Conservation (phyloP, 2,329 filamentous ascomycete genomes). For the Ceratocystis albifundus region DNA sequence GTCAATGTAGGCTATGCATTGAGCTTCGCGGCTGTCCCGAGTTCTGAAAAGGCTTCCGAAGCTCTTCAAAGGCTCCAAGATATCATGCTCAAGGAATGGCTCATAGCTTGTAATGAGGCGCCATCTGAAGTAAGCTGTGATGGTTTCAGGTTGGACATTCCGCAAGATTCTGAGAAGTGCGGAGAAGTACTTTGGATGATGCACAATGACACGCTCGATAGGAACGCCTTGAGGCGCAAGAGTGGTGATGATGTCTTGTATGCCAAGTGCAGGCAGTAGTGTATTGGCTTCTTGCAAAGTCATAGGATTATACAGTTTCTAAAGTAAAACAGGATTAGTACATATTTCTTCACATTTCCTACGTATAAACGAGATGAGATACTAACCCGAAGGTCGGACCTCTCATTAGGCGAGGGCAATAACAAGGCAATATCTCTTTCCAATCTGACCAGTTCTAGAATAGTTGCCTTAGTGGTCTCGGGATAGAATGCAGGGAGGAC, state of each 20-base stretch:
- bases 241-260: slow-evolving; percentile 41
- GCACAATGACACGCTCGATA: slow-evolving; percentile 45
- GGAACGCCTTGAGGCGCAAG: slow-evolving; percentile 30
- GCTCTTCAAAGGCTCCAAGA: slow-evolving; percentile 46
- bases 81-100: slow-evolving; percentile 46
- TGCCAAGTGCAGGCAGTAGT: slow-evolving; percentile 45
- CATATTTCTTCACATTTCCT: too few species aligned
- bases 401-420: slow-evolving; percentile 44
- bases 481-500: slow-evolving; percentile 29
- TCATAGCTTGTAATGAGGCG: slow-evolving; percentile 47
- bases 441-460: slow-evolving; percentile 40
- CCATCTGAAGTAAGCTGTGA: slow-evolving; percentile 54
- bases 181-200: slow-evolving; percentile 49
- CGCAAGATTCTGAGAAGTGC: slow-evolving; percentile 46
- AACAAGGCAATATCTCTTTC: slow-evolving; percentile 50
- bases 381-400: slow-evolving; percentile 44
- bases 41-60: slow-evolving; percentile 47
- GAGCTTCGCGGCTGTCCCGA: slow-evolving; percentile 34
- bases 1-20: slow-evolving; percentile 53
- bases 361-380: too few species aligned
- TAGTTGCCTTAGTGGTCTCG: slow-evolving; percentile 32
- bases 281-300: slow-evolving; percentile 43
- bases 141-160: slow-evolving; percentile 41
- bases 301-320: slow-evolving; percentile 49
- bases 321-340: slow-evolving; percentile 27